Evolutionary conservation across 1,284 basidiomycete genomes (phyloP).

Genomic region (Moniliophthora roreri): DNA sequence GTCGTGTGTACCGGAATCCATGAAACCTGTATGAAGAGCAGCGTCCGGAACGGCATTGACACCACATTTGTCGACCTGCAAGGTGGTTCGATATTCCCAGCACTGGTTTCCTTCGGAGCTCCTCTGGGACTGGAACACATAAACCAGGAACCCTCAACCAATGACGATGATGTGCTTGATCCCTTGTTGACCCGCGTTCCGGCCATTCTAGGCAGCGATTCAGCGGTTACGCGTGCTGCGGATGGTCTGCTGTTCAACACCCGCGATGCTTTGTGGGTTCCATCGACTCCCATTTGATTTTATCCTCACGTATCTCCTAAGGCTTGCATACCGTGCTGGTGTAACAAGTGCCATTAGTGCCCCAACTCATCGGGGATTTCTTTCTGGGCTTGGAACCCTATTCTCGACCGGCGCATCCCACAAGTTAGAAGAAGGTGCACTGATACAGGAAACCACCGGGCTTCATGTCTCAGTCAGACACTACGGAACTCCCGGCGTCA

Average conservation of each 20-base stretch:
- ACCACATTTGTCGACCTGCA: conserved; percentile 35
- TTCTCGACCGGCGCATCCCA: conserved; percentile 66
- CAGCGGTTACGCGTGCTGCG: conserved; percentile 59
- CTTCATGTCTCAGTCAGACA: conserved; percentile 38
- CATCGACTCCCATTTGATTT: neutral
- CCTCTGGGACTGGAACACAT: conserved; percentile 65
- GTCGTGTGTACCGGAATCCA: conserved; percentile 41
- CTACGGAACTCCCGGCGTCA: conserved; percentile 42
- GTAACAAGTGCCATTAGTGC: conserved; percentile 64
- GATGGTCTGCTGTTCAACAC: conserved; percentile 77
- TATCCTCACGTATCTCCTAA: conserved; percentile 23
- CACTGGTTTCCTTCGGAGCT: conserved; percentile 58
- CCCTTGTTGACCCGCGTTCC: conserved; percentile 47
- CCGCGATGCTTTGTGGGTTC: conserved; percentile 69
- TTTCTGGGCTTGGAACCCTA: conserved; percentile 65
- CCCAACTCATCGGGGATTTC: conserved; percentile 54
- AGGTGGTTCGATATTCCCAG: conserved; percentile 45
- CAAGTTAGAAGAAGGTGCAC: conserved; percentile 64
- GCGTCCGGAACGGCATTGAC: conserved; percentile 17
- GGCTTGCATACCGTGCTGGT: conserved; percentile 60
- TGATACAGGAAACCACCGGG: conserved; percentile 55
- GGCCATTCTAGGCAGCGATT: conserved; percentile 48
- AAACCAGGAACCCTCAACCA: conserved; percentile 59
- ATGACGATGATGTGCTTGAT: conserved; percentile 62
- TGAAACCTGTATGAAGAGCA: conserved; percentile 23